A percentile compares a stretch with the other conserved stretches of the same genome.
Conservation (phyloP, 768 basidiomycete species). For the Lenzites betulinus region DNA sequence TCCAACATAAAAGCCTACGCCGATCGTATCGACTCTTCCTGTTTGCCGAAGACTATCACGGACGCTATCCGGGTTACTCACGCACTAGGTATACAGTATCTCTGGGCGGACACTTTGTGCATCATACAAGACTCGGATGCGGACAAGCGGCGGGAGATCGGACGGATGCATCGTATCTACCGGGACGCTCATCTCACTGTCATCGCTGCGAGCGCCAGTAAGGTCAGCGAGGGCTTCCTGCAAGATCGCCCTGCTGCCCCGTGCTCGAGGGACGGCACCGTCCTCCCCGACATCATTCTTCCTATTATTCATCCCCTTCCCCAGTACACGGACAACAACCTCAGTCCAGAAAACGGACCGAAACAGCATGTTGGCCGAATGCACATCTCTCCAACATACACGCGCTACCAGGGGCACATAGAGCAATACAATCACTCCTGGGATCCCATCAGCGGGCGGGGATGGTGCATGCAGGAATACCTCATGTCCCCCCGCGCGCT, state of each 20-base stretch:
- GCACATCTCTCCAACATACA: background rate
- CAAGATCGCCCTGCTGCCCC: constrained; percentile 1
- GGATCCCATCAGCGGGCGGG: constrained; percentile 12
- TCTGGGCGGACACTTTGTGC: constrained; percentile 19
- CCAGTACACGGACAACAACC: too few relatives aligned
- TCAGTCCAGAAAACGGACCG: too few relatives aligned
- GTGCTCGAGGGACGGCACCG: background rate
- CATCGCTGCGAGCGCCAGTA: constrained; percentile 11
- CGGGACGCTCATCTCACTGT: constrained; percentile 13
- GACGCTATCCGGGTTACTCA: constrained; percentile 12
- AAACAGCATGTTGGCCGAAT: constrained; percentile 6
- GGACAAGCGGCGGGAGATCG: constrained; percentile 11
- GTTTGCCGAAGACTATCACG: constrained; percentile 10
- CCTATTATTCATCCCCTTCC: background rate
- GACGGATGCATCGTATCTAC: constrained; percentile 1
- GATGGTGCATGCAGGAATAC: constrained; percentile 17
- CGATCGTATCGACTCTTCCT: background rate
- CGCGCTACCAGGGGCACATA: background rate
- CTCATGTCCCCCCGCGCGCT: constrained; percentile 11
- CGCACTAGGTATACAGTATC: constrained; percentile 8
- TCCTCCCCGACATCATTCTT: background rate
- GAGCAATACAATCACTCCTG: constrained; percentile 3
- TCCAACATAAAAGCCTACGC: constrained; percentile 4
- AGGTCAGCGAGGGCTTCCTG: constrained; percentile 9
- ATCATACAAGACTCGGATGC: constrained; percentile 15